A percentile compares a stretch with the other conserved stretches of the same genome.
Evolutionary conservation across 169 alveolate genomes (phyloP).

Genomic region (Eimeria maxima): DNA sequence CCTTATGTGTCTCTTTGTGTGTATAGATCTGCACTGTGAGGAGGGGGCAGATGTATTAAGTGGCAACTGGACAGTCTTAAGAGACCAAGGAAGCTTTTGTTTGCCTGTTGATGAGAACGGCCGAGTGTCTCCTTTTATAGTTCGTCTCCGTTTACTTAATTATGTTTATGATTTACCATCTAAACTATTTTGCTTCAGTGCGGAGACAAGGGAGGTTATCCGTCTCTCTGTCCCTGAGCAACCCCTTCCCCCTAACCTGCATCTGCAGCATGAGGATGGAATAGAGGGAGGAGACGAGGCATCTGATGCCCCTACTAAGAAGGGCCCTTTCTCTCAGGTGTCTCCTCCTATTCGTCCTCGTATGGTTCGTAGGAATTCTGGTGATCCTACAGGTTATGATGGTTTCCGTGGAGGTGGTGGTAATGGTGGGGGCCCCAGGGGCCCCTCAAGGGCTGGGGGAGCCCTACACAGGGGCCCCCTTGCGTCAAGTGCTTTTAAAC

Average conservation of each 20-base stretch:
- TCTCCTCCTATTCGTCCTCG: background rate
- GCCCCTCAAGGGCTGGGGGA: background rate
- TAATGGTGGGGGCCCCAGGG: background rate
- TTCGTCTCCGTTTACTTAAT: slow-evolving; percentile 73
- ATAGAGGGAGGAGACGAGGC: slow-evolving; percentile 50
- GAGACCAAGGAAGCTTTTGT: slow-evolving; percentile 28
- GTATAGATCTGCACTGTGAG: slow-evolving; percentile 3
- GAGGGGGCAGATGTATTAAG: slow-evolving; percentile 61
- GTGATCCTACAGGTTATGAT: too few relatives aligned
- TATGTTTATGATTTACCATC: slow-evolving; percentile 74
- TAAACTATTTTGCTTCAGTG: slow-evolving; percentile 29
- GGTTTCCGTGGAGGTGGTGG: too few relatives aligned
- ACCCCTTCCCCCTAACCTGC: slow-evolving; percentile 69
- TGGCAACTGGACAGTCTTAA: slow-evolving; percentile 47
- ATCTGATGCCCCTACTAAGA: background rate
- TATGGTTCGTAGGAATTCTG: too few relatives aligned
- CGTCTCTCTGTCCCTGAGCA: slow-evolving; percentile 76
- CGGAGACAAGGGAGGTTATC: slow-evolving; percentile 70
- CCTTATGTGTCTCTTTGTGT: background rate
- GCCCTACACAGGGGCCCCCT: too few relatives aligned
- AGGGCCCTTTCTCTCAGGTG: background rate
- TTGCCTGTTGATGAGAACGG: slow-evolving; percentile 73
- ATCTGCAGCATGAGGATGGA: background rate
- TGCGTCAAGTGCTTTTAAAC: background rate
- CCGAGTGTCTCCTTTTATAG: slow-evolving; percentile 48